Percentiles rank a stretch among this genome's conserved stretches.
These are phyloP conservation scores for Phyllosticta citribraziliensis DNA, from an alignment of 2,329 filamentous ascomycete genomes.

Conservation along the genomic window DNA sequence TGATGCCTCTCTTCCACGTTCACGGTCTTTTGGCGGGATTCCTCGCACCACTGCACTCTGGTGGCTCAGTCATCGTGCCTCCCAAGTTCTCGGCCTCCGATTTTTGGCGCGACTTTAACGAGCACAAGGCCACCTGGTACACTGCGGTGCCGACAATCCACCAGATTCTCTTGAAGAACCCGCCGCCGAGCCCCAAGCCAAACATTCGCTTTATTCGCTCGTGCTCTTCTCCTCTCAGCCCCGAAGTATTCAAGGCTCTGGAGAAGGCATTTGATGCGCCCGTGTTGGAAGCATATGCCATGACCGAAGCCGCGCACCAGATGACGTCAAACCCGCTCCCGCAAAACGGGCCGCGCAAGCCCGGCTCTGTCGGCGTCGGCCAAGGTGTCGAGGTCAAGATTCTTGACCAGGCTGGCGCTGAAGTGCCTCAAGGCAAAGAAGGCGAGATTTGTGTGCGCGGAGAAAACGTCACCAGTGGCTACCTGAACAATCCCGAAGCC, in stretches of 20 bases:
- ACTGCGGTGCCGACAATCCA: slow-evolving; percentile 90
- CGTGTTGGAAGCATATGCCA: slow-evolving; percentile 82
- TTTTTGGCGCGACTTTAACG: slow-evolving; percentile 71
- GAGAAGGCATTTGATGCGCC: slow-evolving; percentile 68
- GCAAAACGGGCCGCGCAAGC: slow-evolving; percentile 59
- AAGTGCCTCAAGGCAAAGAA: slow-evolving; percentile 58
- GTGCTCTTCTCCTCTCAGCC: slow-evolving; percentile 74
- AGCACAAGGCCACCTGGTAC: slow-evolving; percentile 77
- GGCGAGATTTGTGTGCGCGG: slow-evolving; percentile 77
- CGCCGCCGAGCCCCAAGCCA: slow-evolving; percentile 57
- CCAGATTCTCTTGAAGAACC: slow-evolving; percentile 72
- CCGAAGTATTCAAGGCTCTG: slow-evolving; percentile 70
- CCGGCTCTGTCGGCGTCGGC: slow-evolving; percentile 71
- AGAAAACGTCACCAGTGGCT: slow-evolving; percentile 75
- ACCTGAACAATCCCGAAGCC: slow-evolving; percentile 71
- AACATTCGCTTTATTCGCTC: slow-evolving; percentile 78
- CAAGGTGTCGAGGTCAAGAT: slow-evolving; percentile 78
- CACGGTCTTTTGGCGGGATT: slow-evolving; percentile 80
- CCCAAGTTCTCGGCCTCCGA: slow-evolving; percentile 69
- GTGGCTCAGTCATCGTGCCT: slow-evolving; percentile 71
- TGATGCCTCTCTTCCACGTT: slow-evolving; percentile 88
- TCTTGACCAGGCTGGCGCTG: slow-evolving; percentile 57
- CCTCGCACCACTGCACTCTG: slow-evolving; percentile 64
- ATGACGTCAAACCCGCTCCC: slow-evolving; percentile 60
- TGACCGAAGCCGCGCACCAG: slow-evolving; percentile 83